These are phyloP conservation scores for Fabrea salina DNA, from an alignment of 169 alveolate species.

Conservation along the genomic window DNA sequence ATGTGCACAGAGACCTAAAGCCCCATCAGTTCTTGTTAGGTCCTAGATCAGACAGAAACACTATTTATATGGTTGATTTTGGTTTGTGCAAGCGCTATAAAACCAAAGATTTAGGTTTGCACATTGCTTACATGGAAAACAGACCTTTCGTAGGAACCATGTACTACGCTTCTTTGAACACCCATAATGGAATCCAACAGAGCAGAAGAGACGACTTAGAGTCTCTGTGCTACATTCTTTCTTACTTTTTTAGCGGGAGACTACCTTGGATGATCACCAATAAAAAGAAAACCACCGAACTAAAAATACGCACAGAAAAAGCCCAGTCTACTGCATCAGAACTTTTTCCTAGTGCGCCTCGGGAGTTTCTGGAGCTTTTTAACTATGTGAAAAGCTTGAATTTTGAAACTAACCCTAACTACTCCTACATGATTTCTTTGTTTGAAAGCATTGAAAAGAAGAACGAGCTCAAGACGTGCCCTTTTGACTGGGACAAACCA, in stretches of 20 bases:
- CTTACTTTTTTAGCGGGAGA: constrained; percentile 73
- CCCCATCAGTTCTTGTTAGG: constrained; percentile 63
- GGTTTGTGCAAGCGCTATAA: constrained; percentile 79
- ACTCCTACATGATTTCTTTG: not conserved
- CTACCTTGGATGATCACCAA: constrained; percentile 70
- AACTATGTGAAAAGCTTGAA: constrained; percentile 4
- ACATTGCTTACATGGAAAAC: constrained; percentile 79
- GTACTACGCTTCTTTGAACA: constrained; percentile 74
- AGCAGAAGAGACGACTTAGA: constrained; percentile 87
- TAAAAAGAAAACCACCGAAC: not conserved
- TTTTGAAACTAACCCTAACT: constrained; percentile 16
- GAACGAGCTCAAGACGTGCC: too few relatives aligned
- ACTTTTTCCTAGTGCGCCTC: not conserved
- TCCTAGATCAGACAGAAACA: not conserved
- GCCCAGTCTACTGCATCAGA: not conserved
- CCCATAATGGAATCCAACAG: constrained; percentile 81
- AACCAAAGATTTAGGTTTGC: constrained; percentile 35
- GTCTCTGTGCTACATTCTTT: constrained; percentile 75
- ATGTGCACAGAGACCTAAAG: constrained; percentile 56
- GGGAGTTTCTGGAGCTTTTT: not conserved
- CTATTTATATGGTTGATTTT: constrained; percentile 69
- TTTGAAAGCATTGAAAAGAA: too few relatives aligned
- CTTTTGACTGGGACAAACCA: too few relatives aligned
- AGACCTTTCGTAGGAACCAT: constrained; percentile 85
- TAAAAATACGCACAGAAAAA: not conserved